Percentiles rank a stretch among this genome's conserved stretches.
Evolutionary conservation across 108 stramenopile genomes (phyloP).

Genomic region (Conticribra guillardii): DNA sequence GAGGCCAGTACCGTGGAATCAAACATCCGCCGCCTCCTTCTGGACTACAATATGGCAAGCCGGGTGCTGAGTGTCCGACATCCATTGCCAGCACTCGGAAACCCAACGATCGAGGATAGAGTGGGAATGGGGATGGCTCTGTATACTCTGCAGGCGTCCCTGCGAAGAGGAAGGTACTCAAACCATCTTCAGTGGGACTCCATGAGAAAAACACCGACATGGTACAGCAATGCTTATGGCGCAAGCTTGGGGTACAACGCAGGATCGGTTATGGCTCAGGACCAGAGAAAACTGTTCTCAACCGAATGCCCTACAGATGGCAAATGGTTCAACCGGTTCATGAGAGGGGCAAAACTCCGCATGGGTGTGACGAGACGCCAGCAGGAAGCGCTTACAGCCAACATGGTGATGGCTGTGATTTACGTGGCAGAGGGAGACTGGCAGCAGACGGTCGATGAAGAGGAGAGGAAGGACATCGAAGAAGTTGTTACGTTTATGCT

Average conservation of each 20-base stretch:
- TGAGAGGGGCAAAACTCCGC: background rate
- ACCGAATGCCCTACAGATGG: background rate
- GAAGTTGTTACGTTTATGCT: no score
- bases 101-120: background rate
- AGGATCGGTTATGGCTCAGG: background rate
- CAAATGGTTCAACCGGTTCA: background rate
- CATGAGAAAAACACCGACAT: background rate
- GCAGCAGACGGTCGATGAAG: background rate
- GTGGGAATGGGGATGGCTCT: background rate
- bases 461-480: no score
- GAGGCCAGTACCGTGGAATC: constrained; percentile 40
- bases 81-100: background rate
- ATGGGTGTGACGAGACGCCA: background rate
- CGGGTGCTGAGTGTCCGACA: background rate
- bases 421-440: background rate
- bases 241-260: background rate
- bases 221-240: background rate
- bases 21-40: background rate
- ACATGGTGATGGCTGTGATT: no score
- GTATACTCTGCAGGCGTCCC: background rate
- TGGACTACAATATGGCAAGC: no score
- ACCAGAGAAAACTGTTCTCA: background rate
- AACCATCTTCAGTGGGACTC: background rate
- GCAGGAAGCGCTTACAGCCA: constrained; percentile 1
- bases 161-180: background rate